phyloP scores from a whole-genome alignment of 495 filamentous ascomycete genomes.

The Xeromyces bisporus region DNA sequence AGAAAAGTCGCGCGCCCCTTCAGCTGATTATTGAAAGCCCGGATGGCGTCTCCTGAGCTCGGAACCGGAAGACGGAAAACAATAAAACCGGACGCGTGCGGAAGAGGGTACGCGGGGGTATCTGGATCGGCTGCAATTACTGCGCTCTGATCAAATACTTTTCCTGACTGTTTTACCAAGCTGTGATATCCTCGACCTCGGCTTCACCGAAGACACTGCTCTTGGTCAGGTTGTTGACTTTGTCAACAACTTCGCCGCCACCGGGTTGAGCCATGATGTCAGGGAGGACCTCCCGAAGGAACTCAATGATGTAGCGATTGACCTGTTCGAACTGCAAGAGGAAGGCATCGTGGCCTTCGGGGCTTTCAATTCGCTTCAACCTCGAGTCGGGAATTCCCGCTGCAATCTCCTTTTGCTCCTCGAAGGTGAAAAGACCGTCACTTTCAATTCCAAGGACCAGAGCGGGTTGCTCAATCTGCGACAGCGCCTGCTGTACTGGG shows the following conservation, averaged over 20 bases:
- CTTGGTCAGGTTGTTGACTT: slow-evolving; percentile 41
- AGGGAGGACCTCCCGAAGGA: slow-evolving; percentile 65
- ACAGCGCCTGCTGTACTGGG: slow-evolving; percentile 55
- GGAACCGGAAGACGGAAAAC: too few species aligned
- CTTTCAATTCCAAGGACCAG: slow-evolving; percentile 85
- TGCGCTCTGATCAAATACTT: slow-evolving; percentile 7
- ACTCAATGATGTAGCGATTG: slow-evolving; percentile 69
- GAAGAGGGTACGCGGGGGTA: slow-evolving; percentile 5
- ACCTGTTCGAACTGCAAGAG: slow-evolving; percentile 94
- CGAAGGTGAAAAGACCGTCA: slow-evolving; percentile 91
- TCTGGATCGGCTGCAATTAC: slow-evolving; percentile 19
- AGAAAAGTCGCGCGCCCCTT: slow-evolving; percentile 25
- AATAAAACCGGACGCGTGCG: slow-evolving; percentile 3
- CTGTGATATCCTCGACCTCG: slow-evolving; percentile 93
- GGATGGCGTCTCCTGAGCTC: too few species aligned
- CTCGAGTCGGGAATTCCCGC: slow-evolving; percentile 61
- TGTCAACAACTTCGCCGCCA: slow-evolving; percentile 19
- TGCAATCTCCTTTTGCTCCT: slow-evolving; percentile 84
- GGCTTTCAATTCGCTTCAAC: slow-evolving; percentile 72
- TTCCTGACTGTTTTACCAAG: slow-evolving; percentile 45
- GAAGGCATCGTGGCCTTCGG: slow-evolving; percentile 94
- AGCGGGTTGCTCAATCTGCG: slow-evolving; percentile 67
- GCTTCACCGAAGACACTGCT: slow-evolving; percentile 85
- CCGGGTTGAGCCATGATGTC: slow-evolving; percentile 62
- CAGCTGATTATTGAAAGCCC: too few species aligned